Evolutionary conservation across 345 rosid genomes (phyloP), one percentile per base, ranked within the genome.

Genomic region (Lagerstroemia speciosa): DNA sequence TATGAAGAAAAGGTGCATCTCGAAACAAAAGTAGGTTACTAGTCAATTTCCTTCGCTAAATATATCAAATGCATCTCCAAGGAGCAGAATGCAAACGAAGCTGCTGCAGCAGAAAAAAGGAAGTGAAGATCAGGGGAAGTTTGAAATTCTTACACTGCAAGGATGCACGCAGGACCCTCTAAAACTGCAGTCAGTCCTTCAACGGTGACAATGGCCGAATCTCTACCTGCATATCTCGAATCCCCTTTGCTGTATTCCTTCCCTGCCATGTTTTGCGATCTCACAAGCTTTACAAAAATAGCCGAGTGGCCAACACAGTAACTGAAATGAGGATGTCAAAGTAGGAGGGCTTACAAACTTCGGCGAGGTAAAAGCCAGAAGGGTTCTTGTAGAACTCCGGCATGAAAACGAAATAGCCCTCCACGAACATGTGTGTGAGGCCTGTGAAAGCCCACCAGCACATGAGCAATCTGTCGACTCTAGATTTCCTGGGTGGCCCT

Each of bases 371-470:
- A 77, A 67, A 79, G 26, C 85, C 82, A 71, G 87, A 83, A 46
- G 83, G 86, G 63, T 91, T 87, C 76, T 86, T 89, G 86, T 67
- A 91, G 78, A 94, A 94, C 73, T 91, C 91, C 6, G 96, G 96
- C 20, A 89, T 79, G 83, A 94, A 94, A 64, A 71, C 97, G 74
- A 94, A 94, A 78, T 94, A 94, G 43, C 97, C 99, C 61, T 94
- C 93, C 10, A 91, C 86, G 66, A 91, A 64, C 36, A 85, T 75
- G 78, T 91, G 97, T 11, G 95, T 89, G 40, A 94, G 90, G 73
- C 96, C 96, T 10, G 97, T 88, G 87, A 89, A 94, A 48, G 90
- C 86, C 97, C 97, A 91, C 99, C 99, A 91, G 79, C 97, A 94
- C 96, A 94, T 89, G 0, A 94, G 74, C 78, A 84, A 72, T 72